Conservation (phyloP, 2,329 filamentous ascomycete species). For the Curvularia spicifera region DNA sequence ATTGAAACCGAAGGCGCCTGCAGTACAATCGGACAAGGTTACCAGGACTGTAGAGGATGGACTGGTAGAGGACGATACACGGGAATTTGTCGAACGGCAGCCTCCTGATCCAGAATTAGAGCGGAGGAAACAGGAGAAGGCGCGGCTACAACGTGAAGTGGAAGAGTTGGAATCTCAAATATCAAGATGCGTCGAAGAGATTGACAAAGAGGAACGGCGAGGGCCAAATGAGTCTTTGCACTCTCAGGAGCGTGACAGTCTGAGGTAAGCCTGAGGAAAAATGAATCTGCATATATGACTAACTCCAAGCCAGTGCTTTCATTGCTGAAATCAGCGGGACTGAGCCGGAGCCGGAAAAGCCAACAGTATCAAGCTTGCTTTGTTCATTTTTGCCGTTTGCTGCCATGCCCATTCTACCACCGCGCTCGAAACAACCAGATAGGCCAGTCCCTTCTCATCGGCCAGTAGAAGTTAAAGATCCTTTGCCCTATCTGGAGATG, state of each 20-base stretch:
- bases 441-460: constrained; percentile 67
- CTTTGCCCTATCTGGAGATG: constrained; percentile 71
- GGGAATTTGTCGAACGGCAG: constrained; percentile 2
- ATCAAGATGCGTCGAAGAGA: constrained; percentile 35
- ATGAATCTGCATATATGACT: constrained; percentile 1
- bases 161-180: constrained; percentile 44
- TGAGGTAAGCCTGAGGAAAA: constrained; percentile 26
- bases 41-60: constrained; percentile 21
- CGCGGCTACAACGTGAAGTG: constrained; percentile 36
- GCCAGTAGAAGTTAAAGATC: constrained; percentile 67
- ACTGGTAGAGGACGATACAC: constrained; percentile 3
- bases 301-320: constrained; percentile 30
- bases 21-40: constrained; percentile 22
- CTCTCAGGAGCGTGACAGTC: constrained; percentile 30
- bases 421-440: constrained; percentile 35
- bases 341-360: constrained; percentile 27
- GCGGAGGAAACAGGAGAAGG: constrained; percentile 41
- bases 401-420: constrained; percentile 27
- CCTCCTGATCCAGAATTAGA: constrained; percentile 35
- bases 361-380: constrained; percentile 43
- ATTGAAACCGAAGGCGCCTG: constrained; percentile 20
- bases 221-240: constrained; percentile 18
- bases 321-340: constrained; percentile 30
- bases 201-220: constrained; percentile 36
- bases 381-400: constrained; percentile 52